Evolutionary conservation across 2,329 filamentous ascomycete genomes (phyloP).

Genomic region (Colletotrichum navitas): DNA sequence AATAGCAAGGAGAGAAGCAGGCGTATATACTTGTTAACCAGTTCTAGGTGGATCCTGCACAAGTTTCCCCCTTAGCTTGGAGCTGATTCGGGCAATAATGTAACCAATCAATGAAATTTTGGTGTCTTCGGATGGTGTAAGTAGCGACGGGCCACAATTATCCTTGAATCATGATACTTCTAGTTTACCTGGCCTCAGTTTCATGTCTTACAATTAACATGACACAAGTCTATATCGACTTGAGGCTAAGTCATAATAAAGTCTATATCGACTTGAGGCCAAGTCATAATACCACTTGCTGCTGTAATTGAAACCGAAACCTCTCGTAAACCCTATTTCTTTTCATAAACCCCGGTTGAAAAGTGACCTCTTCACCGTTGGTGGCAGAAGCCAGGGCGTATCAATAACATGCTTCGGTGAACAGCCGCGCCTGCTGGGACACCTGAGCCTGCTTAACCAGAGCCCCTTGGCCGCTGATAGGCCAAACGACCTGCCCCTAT

Average conservation of each 20-base stretch:
- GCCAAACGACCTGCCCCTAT: not conserved
- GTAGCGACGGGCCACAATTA: fast-evolving
- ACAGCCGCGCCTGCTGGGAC: not conserved
- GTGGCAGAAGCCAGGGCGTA: slow-evolving; percentile 6
- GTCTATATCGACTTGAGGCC: not conserved
- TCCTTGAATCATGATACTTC: not conserved
- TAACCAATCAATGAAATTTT: too few species aligned
- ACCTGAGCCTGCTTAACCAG: not conserved
- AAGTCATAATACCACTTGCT: too few species aligned
- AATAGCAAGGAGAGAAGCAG: too few species aligned
- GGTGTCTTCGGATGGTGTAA: not conserved
- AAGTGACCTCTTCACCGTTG: slow-evolving; percentile 30
- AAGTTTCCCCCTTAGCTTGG: not conserved
- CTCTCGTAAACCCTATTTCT: slow-evolving; percentile 13
- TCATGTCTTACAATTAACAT: not conserved
- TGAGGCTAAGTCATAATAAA: not conserved
- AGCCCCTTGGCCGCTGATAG: not conserved
- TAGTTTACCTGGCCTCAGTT: not conserved
- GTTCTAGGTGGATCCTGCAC: not conserved
- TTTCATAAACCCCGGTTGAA: slow-evolving; percentile 4
- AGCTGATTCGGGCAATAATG: not conserved
- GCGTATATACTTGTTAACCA: not conserved
- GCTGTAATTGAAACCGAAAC: slow-evolving; percentile 24
- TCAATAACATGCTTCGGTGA: not conserved
- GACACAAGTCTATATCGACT: not conserved